These are phyloP conservation scores for Cystofilobasidium bisporidii DNA, from an alignment of 768 basidiomycete species.

Conservation along the genomic window DNA sequence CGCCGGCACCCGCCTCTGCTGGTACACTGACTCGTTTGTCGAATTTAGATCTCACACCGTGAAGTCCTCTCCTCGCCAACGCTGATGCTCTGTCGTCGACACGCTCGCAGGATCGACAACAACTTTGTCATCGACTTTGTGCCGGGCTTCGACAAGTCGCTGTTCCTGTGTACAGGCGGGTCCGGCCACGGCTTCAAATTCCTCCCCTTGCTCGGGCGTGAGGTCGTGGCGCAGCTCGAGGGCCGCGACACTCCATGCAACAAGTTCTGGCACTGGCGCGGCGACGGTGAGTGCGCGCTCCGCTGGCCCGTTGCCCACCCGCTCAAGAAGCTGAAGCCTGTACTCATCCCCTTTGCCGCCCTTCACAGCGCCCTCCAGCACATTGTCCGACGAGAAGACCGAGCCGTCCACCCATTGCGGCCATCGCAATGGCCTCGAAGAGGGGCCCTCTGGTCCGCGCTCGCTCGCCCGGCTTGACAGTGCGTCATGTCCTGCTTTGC, in stretches of 20 bases:
- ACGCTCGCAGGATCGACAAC: too few species aligned
- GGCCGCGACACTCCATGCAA: constrained; percentile 20
- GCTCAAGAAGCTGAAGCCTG: too few species aligned
- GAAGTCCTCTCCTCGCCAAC: too few species aligned
- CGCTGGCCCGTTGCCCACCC: too few species aligned
- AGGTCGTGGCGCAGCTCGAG: constrained; percentile 27
- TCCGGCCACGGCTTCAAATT: constrained; percentile 32
- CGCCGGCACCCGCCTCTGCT: constrained; percentile 31
- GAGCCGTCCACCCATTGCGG: too few species aligned
- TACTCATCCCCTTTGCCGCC: too few species aligned
- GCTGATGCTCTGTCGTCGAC: too few species aligned
- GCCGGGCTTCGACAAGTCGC: constrained; percentile 25
- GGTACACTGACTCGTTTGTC: constrained; percentile 34
- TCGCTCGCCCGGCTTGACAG: constrained; percentile 29
- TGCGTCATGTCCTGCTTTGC: not conserved
- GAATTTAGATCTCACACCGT: too few species aligned
- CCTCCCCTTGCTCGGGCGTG: constrained; percentile 30
- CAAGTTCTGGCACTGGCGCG: constrained; percentile 29
- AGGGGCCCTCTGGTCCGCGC: constrained; percentile 28
- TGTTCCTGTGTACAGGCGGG: constrained; percentile 29
- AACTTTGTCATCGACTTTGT: constrained; percentile 31
- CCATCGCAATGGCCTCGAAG: constrained; percentile 5
- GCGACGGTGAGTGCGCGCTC: not conserved
- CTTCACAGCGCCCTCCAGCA: too few species aligned
- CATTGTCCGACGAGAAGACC: too few species aligned